phyloP scores from a whole-genome alignment of 306 rosid species.

The Dicorynia guianensis region DNA sequence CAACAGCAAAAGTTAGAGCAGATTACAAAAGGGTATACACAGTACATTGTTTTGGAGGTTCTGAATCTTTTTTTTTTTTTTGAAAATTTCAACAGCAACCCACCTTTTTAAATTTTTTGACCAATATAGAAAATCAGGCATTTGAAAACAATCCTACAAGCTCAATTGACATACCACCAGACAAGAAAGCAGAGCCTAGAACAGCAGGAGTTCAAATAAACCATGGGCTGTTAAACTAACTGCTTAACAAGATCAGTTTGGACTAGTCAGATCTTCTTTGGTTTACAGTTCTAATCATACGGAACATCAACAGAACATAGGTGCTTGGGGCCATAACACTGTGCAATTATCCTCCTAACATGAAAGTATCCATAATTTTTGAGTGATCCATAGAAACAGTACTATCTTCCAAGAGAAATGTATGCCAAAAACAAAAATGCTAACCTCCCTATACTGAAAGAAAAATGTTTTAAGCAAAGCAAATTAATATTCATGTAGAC shows the following conservation, averaged over 20 bases:
- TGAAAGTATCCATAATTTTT: not conserved
- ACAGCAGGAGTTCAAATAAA: not conserved
- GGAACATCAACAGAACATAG: not conserved
- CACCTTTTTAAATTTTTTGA: not conserved
- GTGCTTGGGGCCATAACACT: not conserved
- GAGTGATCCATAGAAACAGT: not conserved
- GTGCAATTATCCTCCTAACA: not conserved
- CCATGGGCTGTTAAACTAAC: not conserved
- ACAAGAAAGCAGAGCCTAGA: not conserved
- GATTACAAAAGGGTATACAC: too few relatives aligned
- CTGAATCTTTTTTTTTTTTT: too few relatives aligned
- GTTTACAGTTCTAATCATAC: slow-evolving; percentile 8
- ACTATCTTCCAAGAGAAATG: not conserved
- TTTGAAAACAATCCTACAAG: slow-evolving; percentile 24
- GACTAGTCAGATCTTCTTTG: slow-evolving; percentile 2
- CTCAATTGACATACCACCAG: not conserved
- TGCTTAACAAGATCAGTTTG: not conserved
- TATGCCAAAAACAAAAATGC: not conserved
- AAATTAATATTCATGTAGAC: slow-evolving; percentile 9
- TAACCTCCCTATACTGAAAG: slow-evolving; percentile 1
- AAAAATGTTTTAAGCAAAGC: not conserved
- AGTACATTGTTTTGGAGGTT: too few relatives aligned
- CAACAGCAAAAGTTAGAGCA: too few relatives aligned
- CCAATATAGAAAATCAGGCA: not conserved
- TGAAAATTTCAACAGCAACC: too few relatives aligned